Evolutionary conservation across 495 filamentous ascomycete genomes (phyloP).

Genomic region (Chaetomium tenue): DNA sequence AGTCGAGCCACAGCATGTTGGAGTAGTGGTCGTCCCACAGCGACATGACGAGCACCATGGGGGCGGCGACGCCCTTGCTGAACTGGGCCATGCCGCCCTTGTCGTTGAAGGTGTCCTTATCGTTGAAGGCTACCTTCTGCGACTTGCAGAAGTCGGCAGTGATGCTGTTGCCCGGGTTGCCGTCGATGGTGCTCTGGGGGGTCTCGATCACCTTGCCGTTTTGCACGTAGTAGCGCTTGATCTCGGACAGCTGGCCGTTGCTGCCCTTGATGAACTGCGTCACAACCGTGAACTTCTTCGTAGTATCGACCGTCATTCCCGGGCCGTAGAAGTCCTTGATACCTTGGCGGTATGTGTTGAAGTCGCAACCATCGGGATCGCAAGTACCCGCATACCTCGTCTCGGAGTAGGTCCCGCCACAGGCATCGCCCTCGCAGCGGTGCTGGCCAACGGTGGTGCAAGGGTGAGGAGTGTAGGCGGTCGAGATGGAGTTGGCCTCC

Average conservation of each 20-base stretch:
- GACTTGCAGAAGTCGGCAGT: conserved; percentile 59
- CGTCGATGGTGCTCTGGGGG: conserved; percentile 52
- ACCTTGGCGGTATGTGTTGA: conserved; percentile 71
- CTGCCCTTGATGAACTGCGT: conserved; percentile 61
- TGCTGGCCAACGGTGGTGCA: conserved; percentile 57
- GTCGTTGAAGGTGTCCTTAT: conserved; percentile 55
- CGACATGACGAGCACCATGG: conserved; percentile 76
- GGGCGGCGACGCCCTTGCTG: conserved; percentile 53
- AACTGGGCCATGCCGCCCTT: conserved; percentile 62
- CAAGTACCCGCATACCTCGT: conserved; percentile 59
- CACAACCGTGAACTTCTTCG: conserved; percentile 67
- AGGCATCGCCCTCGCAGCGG: conserved; percentile 52
- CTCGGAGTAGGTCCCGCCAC: conserved; percentile 51
- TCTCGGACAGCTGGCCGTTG: conserved; percentile 56
- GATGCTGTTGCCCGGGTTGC: conserved; percentile 57
- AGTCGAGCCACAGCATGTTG: conserved; percentile 86
- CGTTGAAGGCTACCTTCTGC: conserved; percentile 61
- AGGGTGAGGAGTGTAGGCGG: conserved; percentile 64
- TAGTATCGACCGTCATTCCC: conserved; percentile 61
- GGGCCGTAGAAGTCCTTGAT: conserved; percentile 62
- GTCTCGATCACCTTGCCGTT: conserved; percentile 60
- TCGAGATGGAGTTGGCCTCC: conserved; percentile 68
- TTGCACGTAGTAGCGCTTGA: conserved; percentile 72
- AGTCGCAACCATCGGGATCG: conserved; percentile 72
- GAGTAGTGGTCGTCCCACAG: conserved; percentile 74